Conservation (phyloP, 2,329 filamentous ascomycete genomes). For the Albophoma yamanashiensis region DNA sequence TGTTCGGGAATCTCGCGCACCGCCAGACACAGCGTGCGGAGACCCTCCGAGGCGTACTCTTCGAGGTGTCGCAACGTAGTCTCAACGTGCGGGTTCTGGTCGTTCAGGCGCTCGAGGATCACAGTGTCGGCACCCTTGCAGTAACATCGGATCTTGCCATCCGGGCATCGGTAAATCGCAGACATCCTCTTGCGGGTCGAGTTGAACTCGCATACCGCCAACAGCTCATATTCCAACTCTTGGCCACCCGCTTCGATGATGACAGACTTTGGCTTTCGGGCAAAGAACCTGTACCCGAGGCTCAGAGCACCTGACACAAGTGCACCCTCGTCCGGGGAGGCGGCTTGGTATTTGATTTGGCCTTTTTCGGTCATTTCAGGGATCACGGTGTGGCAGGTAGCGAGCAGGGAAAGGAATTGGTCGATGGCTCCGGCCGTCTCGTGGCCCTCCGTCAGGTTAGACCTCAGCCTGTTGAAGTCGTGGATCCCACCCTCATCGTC, state of each 20-base stretch:
- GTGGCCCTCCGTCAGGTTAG: conserved; percentile 53
- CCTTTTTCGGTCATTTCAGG: conserved; percentile 75
- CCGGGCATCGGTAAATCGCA: conserved; percentile 89
- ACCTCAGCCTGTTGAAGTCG: conserved; percentile 65
- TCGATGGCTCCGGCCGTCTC: conserved; percentile 44
- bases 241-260: conserved; percentile 67
- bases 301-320: conserved; percentile 80
- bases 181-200: conserved; percentile 93
- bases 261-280: conserved; percentile 80
- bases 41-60: conserved; percentile 92
- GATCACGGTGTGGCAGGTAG: conserved; percentile 95
- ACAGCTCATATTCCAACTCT: conserved; percentile 73
- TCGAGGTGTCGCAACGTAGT: conserved; percentile 90
- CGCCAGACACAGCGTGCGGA: conserved; percentile 87
- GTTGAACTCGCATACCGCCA: conserved; percentile 99
- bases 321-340: conserved; percentile 95
- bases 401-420: conserved; percentile 77
- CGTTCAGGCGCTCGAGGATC: conserved; percentile 79
- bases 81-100: conserved; percentile 79
- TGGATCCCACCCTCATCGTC: conserved; percentile 75
- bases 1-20: conserved; percentile 87
- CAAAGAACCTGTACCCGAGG: conserved; percentile 82
- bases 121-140: conserved; percentile 97
- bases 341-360: conserved; percentile 93
- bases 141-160: conserved; percentile 89